Base-by-base conservation (phyloP, 441 rosid species). In the Iberis amara region DNA sequence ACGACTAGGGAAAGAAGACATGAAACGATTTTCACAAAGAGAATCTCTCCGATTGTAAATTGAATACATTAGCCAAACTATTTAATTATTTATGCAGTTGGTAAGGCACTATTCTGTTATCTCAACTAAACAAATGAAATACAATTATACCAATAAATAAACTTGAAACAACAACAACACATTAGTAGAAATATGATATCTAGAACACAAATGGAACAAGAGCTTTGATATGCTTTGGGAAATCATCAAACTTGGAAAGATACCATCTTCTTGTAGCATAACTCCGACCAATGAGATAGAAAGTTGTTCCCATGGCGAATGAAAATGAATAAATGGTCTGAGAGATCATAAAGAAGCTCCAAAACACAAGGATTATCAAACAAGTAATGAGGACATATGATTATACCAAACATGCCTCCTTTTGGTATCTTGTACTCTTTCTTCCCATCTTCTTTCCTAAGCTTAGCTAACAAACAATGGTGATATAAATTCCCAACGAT, bases 351-450 rank as follows among this genome's bases (percentile, higher is more conserved):
- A 78, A 59, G 37, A 90, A 41, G 10, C 89, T 82, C 58, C 74
- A 59, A 28, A 82, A 81, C 1, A 39, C 81, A 37, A 82, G 10
- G 21, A 78, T 77, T 74, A n/a, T 89, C 94, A 49, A 86, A 86
- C 3, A 86, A 58, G 40, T 89, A 86, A 48, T 84, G 94, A 39
- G 95, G 91, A 56, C 95, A 89, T 37, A 78, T 57, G 38, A 80
- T 74, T 2, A 72, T 13, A 9, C 48, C 74, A 55, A 86, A 89
- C 0, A 89, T 52, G 26, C 94, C 91, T 18, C 87, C 91, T 51
- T 24, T 55, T 0, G 94, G 94, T 47, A 89, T 64, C 66, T 70
- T 89, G 68, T 86, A 86, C 30, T 75, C 77, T 47, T 73, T 71
- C 44, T 52, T 62, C 42, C 64, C 72, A n/a, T 57, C 57, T 55